phyloP scores from a whole-genome alignment of 305 asterid species.

The Rubia balearica region DNA sequence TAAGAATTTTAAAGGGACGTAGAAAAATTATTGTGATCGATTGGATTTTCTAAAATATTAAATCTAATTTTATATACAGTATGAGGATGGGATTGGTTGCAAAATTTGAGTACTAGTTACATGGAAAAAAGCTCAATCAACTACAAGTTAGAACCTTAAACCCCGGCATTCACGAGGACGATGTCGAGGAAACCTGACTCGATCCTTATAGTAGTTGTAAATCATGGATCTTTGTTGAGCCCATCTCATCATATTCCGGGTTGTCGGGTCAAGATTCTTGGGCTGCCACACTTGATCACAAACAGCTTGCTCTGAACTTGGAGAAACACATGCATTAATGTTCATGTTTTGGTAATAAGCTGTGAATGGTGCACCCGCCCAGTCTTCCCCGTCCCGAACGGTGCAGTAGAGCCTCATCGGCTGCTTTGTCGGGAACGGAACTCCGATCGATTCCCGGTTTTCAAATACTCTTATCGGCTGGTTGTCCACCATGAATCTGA shows the following conservation, averaged over 20 bases:
- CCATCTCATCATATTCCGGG: constrained; percentile 44
- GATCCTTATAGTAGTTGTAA: constrained; percentile 37
- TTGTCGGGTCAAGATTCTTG: constrained; percentile 33
- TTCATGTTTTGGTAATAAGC: neutral
- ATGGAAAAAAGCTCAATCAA: neutral
- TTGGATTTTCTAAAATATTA: no score
- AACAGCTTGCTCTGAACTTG: neutral
- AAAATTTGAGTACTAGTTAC: neutral
- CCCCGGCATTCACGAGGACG: constrained; percentile 36
- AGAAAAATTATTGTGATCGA: no score
- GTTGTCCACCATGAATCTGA: neutral
- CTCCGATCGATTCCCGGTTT: neutral
- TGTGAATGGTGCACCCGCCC: neutral
- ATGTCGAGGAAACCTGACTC: constrained; percentile 41
- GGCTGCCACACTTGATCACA: constrained; percentile 19
- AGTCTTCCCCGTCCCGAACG: neutral
- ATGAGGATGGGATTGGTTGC: neutral
- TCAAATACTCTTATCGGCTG: neutral
- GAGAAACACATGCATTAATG: neutral
- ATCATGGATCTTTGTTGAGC: constrained; percentile 38
- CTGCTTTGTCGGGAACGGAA: neutral
- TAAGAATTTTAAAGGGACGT: no score
- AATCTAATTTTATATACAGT: no score
- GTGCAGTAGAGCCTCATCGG: neutral
- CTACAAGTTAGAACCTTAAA: constrained; percentile 17